Conservation (phyloP, 225 moss, liverwort and hornwort species). For the Asterella californica region DNA sequence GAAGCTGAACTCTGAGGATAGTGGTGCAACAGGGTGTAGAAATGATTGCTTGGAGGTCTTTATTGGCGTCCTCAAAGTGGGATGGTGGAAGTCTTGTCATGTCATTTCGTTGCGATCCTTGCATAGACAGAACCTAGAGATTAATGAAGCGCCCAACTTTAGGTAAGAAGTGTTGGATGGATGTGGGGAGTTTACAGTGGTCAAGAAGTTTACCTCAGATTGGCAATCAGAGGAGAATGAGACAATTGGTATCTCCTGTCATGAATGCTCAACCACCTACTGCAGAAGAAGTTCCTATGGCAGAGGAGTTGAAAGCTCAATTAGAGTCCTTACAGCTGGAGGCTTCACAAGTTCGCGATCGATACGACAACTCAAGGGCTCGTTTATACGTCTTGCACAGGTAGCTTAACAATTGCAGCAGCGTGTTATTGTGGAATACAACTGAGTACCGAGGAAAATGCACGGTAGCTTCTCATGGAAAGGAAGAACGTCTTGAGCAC, state of each 20-base stretch:
- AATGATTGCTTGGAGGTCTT: neutral
- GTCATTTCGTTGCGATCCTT: neutral
- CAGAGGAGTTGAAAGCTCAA: conserved; percentile 56
- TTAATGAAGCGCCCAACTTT: neutral
- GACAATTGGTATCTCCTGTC: no score
- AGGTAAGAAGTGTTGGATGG: neutral
- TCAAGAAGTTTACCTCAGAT: neutral
- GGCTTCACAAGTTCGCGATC: conserved; percentile 62
- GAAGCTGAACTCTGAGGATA: no score
- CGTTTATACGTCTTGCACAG: conserved; percentile 90
- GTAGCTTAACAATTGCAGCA: conserved; percentile 84
- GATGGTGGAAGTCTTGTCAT: neutral
- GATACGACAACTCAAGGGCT: conserved; percentile 69
- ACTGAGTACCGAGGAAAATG: conserved; percentile 67
- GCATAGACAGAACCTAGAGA: neutral
- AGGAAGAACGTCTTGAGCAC: conserved; percentile 95
- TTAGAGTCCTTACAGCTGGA: conserved; percentile 72
- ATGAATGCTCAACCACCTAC: no score
- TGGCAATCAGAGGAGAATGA: no score
- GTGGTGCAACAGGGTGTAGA: neutral
- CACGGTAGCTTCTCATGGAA: conserved; percentile 60
- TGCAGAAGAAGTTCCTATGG: no score
- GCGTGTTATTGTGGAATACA: conserved; percentile 71
- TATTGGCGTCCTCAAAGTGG: neutral
- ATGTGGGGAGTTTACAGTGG: neutral